These are phyloP conservation scores for Lentinula aciculospora DNA, from an alignment of 768 basidiomycete genomes.

Conservation along the genomic window DNA sequence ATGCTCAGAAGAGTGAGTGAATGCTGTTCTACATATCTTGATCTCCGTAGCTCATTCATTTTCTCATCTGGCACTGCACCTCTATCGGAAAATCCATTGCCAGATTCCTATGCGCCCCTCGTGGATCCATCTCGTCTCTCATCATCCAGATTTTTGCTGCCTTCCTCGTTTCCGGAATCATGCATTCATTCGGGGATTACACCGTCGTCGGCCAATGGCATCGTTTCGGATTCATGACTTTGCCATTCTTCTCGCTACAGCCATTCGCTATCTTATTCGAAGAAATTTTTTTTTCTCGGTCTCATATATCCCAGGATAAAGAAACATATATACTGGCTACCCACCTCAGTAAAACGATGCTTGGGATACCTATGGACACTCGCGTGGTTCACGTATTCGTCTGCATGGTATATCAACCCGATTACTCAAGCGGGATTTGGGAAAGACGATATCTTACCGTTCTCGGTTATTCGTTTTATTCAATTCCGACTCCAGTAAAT, in stretches of 20 bases:
- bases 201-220: neutral
- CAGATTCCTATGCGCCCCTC: neutral
- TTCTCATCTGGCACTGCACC: neutral
- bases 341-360: neutral
- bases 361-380: neutral
- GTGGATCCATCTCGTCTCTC: neutral
- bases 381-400: neutral
- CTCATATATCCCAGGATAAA: neutral
- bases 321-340: neutral
- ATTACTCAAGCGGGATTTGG: neutral
- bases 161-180: slow-evolving; percentile 1
- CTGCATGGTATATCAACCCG: neutral
- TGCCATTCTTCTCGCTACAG: neutral
- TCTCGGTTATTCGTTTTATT: neutral
- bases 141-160: neutral
- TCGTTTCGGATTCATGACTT: neutral
- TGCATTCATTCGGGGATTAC: neutral
- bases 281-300: neutral
- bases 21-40: neutral
- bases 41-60: neutral
- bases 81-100: neutral
- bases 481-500: neutral
- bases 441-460: neutral
- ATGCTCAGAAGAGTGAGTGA: neutral
- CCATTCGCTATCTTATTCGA: neutral